Percentiles rank a stretch among this genome's conserved stretches.
Evolutionary conservation across 2,329 filamentous ascomycete species (phyloP).

Genomic region (Penicillium sp.): DNA sequence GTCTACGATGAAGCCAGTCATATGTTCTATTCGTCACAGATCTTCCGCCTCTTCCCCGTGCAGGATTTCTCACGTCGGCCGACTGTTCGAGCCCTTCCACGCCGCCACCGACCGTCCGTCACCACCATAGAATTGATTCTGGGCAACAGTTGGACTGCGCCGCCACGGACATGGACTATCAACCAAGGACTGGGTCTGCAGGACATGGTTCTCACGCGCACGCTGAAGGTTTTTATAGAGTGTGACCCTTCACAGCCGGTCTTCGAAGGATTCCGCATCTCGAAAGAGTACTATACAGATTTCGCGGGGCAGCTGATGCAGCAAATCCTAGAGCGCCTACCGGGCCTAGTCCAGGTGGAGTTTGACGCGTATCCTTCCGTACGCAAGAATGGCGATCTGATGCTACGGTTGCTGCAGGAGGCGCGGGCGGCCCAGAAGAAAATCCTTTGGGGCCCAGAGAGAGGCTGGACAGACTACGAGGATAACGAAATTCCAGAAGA

Average conservation of each 20-base stretch:
- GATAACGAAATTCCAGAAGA: conserved; percentile 17
- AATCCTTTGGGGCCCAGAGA: conserved; percentile 45
- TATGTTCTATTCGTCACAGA: conserved; percentile 57
- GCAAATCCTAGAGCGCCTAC: conserved; percentile 55
- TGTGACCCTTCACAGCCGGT: conserved; percentile 58
- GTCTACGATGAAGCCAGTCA: conserved; percentile 57
- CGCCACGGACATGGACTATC: conserved; percentile 60
- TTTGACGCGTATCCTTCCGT: conserved; percentile 63
- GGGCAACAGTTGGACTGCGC: conserved; percentile 63
- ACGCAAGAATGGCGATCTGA: conserved; percentile 54
- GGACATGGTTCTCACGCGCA: conserved; percentile 52
- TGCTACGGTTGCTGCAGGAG: conserved; percentile 52
- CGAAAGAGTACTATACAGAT: conserved; percentile 61
- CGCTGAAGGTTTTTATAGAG: conserved; percentile 62
- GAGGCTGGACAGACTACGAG: conserved; percentile 42
- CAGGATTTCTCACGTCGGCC: conserved; percentile 53
- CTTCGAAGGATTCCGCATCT: conserved; percentile 62
- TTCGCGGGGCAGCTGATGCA: conserved; percentile 58
- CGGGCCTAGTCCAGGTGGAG: conserved; percentile 55
- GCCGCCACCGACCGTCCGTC: conserved; percentile 56
- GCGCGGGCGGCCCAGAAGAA: conserved; percentile 37
- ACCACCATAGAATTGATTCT: conserved; percentile 60
- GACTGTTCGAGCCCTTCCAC: conserved; percentile 54
- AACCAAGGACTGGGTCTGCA: conserved; percentile 54
- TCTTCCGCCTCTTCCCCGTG: conserved; percentile 58